These are phyloP conservation scores for Fagopyrum homotropicum DNA, from an alignment of 148 eudicot species.

Conservation along the genomic window DNA sequence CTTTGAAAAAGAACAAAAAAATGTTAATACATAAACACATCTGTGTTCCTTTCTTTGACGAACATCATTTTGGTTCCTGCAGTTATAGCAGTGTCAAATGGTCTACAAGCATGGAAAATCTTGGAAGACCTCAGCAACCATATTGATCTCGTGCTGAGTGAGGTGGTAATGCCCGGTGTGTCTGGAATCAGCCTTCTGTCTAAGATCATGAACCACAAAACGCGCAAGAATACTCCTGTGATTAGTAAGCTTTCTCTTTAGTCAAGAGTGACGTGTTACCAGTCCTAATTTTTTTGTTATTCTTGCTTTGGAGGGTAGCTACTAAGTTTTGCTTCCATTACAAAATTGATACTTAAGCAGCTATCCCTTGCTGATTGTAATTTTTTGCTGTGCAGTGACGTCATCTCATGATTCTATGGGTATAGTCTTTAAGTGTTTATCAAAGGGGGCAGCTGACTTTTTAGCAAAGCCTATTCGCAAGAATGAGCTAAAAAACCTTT, in stretches of 20 bases:
- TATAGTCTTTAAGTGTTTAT: constrained; percentile 69
- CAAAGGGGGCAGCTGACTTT: constrained; percentile 82
- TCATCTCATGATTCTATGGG: constrained; percentile 82
- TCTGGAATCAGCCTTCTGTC: constrained; percentile 70
- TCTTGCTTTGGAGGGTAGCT: neutral
- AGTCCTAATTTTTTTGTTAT: neutral
- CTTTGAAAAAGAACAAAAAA: too few relatives aligned
- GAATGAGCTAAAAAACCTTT: constrained; percentile 74
- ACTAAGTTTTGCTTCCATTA: neutral
- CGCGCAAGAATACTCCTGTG: constrained; percentile 75
- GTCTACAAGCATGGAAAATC: constrained; percentile 60
- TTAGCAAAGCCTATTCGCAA: constrained; percentile 79
- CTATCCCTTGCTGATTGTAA: constrained; percentile 29
- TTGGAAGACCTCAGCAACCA: constrained; percentile 55
- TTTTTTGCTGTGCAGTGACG: constrained; percentile 55
- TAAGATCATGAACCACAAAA: constrained; percentile 73
- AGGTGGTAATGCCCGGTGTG: constrained; percentile 71
- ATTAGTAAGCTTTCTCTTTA: constrained; percentile 55
- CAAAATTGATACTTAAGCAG: constrained; percentile 21
- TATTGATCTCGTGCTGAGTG: constrained; percentile 74
- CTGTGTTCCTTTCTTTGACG: constrained; percentile 3
- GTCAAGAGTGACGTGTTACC: neutral
- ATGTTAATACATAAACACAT: neutral
- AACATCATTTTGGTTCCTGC: constrained; percentile 25
- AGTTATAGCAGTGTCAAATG: constrained; percentile 62